Base-by-base conservation (phyloP, 2,329 filamentous ascomycete genomes). In the Sclerotinia subarctica region DNA sequence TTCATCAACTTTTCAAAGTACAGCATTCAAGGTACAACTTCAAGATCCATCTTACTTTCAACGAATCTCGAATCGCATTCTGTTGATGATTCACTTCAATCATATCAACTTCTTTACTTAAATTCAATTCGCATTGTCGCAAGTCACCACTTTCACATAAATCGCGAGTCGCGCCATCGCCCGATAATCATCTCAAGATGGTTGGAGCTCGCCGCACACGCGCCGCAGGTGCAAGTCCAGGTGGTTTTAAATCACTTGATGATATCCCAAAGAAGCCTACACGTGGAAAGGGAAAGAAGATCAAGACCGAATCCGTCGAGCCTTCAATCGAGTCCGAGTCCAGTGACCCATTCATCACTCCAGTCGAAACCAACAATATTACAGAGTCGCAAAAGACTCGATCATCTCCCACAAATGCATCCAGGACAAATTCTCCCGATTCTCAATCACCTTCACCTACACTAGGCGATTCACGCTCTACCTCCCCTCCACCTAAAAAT, bases 191-290 rank as follows among this genome's bases (percentile, higher is more conserved):
- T 32, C 6, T 38, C 64, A 59, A 59, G 8, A 66, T 66, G 64
- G 52, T n/a, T 51, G 59, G 59, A 62, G 21, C 42, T 32, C 64
- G 59, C 17, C 64, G 59, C n/a, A 68, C 59, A 42, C 60, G 51
- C 52, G 52, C 58, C 13, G 26, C 64, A 19, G 52, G 64, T 32
- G 52, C 53, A 13, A 65, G 60, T 19, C 67, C 67, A 32, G 67
- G 67, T 32, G 67, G 67, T 46, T 59, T 68, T n/a, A 65, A 68
- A 42, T 52, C 52, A 44, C 60, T 68, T 24, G 64, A 67, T 49
- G 64, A 67, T 29, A 58, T 66, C 19, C 32, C n/a, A 42, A 64
- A 64, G 26, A 64, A 64, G 26, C 26, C 63, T 26, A 35, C 38
- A 29, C 58, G 58, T 13, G 51, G 44, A 11, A 67, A n/a, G 21